Base-by-base conservation (phyloP, 23 red algal species). In the Gracilaria domingensis region DNA sequence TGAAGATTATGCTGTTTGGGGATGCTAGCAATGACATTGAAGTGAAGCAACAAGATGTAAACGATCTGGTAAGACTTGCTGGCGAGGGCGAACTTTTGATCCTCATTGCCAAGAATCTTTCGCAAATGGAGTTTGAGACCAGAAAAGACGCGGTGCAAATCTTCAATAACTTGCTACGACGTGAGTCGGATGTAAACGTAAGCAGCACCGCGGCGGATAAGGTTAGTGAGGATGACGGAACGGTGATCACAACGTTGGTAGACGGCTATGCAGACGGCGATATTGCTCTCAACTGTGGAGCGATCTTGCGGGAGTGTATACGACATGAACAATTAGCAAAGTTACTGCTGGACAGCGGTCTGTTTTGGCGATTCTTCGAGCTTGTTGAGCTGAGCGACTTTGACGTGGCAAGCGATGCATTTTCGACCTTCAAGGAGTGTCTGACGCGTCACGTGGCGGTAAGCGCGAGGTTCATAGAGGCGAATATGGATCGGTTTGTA, bases 391-490 rank as follows among this genome's bases (percentile, higher is more conserved):
- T 93, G 48, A 95, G 29, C 36, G 94, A 99, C 74, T 99, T 99
- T 82, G 97, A 99, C 71, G 97, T 99, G 18, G 97, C 97, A 8
- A 94, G 89, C 42, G 97, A 99, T 92, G 97, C 97, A 37, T 96
- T 95, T 65, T 44, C 94, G 23, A 96, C 89, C 16, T 94, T 99
- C 37, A 95, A 95, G 58, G 97, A 95, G 40, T 62, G 80, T 34
- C 82, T 99, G 48, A 96, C 91, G 26, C 55, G 69, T 36, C 97
- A 99, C 59, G 91, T 94, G 61, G 71, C 80, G 57, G 80, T 96
- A 37, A 93, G 87, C 69, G 91, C 97, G 4, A 77, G 44, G 18
- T 99, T 96, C 56, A 89, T 99, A 59, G 88, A 88, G 34, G 40
- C 36, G 20, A 85, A 94, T 37, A 93, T 94, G 79, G 94, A 99